Percentiles rank a stretch among this genome's conserved stretches.
phyloP scores from a whole-genome alignment of 148 eudicot genomes.

The Chenopodium suecicum region DNA sequence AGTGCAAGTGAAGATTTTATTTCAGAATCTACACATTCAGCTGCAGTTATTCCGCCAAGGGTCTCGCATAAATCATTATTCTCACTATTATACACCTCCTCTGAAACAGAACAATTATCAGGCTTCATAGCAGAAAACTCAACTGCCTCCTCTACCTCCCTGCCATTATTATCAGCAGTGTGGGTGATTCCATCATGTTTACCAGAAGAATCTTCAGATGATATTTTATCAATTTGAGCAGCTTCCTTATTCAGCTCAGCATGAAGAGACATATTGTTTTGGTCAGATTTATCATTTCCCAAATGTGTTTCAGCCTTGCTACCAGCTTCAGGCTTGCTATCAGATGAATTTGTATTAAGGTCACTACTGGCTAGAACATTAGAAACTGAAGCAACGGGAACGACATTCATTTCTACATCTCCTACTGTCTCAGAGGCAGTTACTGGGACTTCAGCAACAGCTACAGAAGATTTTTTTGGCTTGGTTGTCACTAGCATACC shows the following conservation, averaged over 20 bases:
- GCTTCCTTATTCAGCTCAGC: slow-evolving; percentile 25
- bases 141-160: slow-evolving; percentile 28
- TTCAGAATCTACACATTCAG: slow-evolving; percentile 23
- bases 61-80: slow-evolving; percentile 26
- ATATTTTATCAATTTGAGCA: slow-evolving; percentile 13
- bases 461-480: slow-evolving; percentile 31
- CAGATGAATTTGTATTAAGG: slow-evolving; percentile 22
- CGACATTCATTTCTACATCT: slow-evolving; percentile 31
- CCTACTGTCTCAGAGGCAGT: slow-evolving; percentile 29
- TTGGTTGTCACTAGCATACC: slow-evolving; percentile 23
- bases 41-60: slow-evolving; percentile 23
- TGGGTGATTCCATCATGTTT: slow-evolving; percentile 16
- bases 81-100: slow-evolving; percentile 31
- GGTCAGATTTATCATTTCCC: slow-evolving; percentile 29
- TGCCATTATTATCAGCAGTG: slow-evolving; percentile 27
- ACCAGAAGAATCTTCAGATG: slow-evolving; percentile 28
- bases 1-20: slow-evolving; percentile 18
- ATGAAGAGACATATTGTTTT: slow-evolving; percentile 22
- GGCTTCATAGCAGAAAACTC: slow-evolving; percentile 29
- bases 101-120: slow-evolving; percentile 35
- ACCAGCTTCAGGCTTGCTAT: slow-evolving; percentile 24
- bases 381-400: slow-evolving; percentile 31
- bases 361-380: slow-evolving; percentile 23
- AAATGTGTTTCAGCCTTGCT: slow-evolving; percentile 27
- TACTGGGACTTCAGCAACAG: slow-evolving; percentile 28